Base-by-base conservation (phyloP, 495 filamentous ascomycete genomes). In the Tuber brumale region DNA sequence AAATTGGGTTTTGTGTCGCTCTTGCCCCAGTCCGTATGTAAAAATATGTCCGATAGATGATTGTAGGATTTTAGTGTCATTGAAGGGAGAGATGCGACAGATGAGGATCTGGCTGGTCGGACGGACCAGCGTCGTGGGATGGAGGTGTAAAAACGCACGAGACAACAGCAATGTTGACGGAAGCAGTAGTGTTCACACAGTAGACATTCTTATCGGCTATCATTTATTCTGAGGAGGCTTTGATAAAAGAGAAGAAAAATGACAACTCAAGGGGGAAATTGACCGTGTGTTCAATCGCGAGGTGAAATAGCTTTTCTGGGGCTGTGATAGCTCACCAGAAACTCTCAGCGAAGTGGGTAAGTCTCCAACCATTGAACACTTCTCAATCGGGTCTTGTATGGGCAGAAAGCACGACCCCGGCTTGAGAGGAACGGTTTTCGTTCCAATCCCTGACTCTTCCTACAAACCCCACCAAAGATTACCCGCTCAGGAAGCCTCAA, bases 1-100 rank as follows among this genome's bases (percentile, higher is more conserved):
- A 98, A 90, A 84, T 99, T 97, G 75, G 98, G 89, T 78, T 90
- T 91, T n/a, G 92, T 84, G 86, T 98, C 94, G 66, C 95, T 92
- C 86, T 98, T 98, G 76, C 95, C 95, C 95, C 95, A 99, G 87
- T 99, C 98, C 85, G 93, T 96, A 81, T 43, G n/a, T 41, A 74
- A 45, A 44, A 48, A 10, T 74, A 44, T 41, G 79, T 87, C 78
- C 85, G 84, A 39, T 80, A 27, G 46, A 66, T 4, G 45, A 21
- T 46, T 8, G 41, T 70, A 45, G 69, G 31, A 21, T 41, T 31
- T 77, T 45, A 43, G 69, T 51, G 46, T 14, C 18, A 9, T 69
- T 4, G 10, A 37, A 48, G 43, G 70, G 61, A 70, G 69, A 14
- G 74, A 45, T 81, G 77, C 35, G 72, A 70, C 61, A 72, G 61